Percentiles rank a stretch among this genome's conserved stretches.
These are phyloP conservation scores for Xylariaceae sp. DNA, from an alignment of 2,329 filamentous ascomycete species.

Conservation along the genomic window DNA sequence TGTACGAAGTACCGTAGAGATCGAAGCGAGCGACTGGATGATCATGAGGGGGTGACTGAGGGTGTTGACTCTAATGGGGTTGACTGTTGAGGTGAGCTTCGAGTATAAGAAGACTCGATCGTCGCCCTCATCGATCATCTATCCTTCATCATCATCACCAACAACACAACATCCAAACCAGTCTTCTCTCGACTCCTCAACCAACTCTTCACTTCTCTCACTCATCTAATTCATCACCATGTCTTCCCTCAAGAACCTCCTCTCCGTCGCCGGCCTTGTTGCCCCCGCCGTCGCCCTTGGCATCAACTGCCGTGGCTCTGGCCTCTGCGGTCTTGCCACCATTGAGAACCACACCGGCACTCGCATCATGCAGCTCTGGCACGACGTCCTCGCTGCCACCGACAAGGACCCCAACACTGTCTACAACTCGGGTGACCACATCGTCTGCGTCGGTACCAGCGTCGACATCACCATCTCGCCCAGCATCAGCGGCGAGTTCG, in stretches of 20 bases:
- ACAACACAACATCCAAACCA: too few species aligned
- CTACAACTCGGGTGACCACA: constrained; percentile 20
- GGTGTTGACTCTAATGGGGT: too few species aligned
- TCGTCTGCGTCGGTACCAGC: constrained; percentile 18
- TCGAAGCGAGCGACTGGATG: too few species aligned
- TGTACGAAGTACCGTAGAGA: too few species aligned
- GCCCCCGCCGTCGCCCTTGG: constrained; percentile 13
- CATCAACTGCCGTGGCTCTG: constrained; percentile 22
- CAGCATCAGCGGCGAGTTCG: not conserved
- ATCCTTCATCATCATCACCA: too few species aligned
- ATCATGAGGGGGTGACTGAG: too few species aligned
- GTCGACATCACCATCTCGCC: not conserved
- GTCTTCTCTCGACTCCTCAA: not conserved
- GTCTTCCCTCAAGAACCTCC: not conserved
- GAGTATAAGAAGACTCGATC: too few species aligned
- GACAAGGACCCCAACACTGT: constrained; percentile 11
- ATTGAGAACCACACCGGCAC: constrained; percentile 12
- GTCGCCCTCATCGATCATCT: too few species aligned
- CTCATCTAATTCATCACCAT: not conserved
- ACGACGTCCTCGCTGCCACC: not conserved
- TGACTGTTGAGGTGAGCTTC: too few species aligned
- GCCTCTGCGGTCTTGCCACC: constrained; percentile 16
- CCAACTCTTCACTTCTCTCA: not conserved
- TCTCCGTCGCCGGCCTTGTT: constrained; percentile 10
- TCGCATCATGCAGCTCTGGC: not conserved